Base-by-base conservation (phyloP, 768 basidiomycete species). In the Suillus occidentalis region DNA sequence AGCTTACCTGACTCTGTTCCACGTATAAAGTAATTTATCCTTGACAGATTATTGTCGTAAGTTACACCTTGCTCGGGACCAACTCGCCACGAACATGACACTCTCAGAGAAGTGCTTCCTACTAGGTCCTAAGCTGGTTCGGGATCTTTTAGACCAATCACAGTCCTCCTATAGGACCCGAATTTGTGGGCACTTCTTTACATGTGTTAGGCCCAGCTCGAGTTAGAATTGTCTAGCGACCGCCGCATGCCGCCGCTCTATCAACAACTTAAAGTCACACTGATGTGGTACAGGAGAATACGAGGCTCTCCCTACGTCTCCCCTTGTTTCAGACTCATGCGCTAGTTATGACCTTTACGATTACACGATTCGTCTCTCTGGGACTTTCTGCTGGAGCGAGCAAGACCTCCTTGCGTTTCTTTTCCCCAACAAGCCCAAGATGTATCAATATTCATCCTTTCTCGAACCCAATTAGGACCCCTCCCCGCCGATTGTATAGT, bases 291-390 rank as follows among this genome's bases (percentile, higher is more conserved):
- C 58, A 10, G 28, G 25, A 42, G 10, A 16, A 13, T 5, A 42
- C 58, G 2, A 42, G 39, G 40, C 25, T 25, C 25, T 42, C 25
- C 22, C 57, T 20, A 28, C 39, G 39, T 40, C 57, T 59, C 12
- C 40, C 58, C 25, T 60, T 31, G 37, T 60, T 28, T 63, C 62
- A 14, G 3, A 31, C 18, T 22, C 49, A 63, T 57, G 62, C 31
- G 20, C 61, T 36, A 59, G 42, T 64, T 62, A 68, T 68, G 67
- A 58, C 43, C 37, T 61, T 68, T 45, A 60, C 59, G 61, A 60
- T 60, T 57, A 55, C 60, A 65, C 66, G 66, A 61, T 55, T 52
- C 7, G 40, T 59, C 25, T 59, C 25, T 31, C 25, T 31, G 18
- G 40, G 58, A 28, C 58, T 59, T 28, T 59, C 58, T 20, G 58